phyloP scores from a whole-genome alignment of 139 green algal species.

The Haematococcus sp. region DNA sequence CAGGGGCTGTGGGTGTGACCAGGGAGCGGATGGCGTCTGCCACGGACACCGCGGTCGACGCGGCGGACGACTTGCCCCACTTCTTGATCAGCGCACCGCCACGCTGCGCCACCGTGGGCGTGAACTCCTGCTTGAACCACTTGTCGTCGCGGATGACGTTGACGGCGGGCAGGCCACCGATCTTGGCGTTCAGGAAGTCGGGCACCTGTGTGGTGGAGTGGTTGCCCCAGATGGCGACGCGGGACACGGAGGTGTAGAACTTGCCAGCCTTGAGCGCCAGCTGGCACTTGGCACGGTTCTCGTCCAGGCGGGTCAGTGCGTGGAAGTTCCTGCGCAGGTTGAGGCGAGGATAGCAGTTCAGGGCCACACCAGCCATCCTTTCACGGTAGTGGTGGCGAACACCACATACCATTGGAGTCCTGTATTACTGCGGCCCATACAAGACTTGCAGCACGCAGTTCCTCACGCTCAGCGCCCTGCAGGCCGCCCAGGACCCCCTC shows the following conservation, averaged over 20 bases:
- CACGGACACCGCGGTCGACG: conserved; percentile 89
- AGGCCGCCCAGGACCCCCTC: too few species aligned
- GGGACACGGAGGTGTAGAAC: conserved; percentile 87
- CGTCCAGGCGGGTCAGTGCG: conserved; percentile 72
- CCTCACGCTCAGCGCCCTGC: too few species aligned
- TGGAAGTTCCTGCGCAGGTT: conserved; percentile 76
- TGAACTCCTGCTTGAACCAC: conserved; percentile 85
- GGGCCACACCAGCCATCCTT: too few species aligned
- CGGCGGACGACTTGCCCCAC: conserved; percentile 85
- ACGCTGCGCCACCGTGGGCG: conserved; percentile 77
- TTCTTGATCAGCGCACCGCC: conserved; percentile 94
- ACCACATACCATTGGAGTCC: too few species aligned
- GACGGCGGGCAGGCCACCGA: conserved; percentile 69
- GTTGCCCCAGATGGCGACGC: conserved; percentile 91
- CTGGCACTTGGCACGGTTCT: conserved; percentile 92
- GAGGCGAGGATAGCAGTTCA: too few species aligned
- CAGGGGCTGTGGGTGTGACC: conserved; percentile 72
- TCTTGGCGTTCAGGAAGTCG: conserved; percentile 92
- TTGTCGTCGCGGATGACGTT: conserved; percentile 74
- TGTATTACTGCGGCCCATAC: too few species aligned
- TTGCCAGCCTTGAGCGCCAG: conserved; percentile 83
- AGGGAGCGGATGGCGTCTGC: conserved; percentile 82
- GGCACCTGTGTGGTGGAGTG: conserved; percentile 94
- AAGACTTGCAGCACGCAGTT: too few species aligned
- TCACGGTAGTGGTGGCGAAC: too few species aligned